Percentiles rank a stretch among this genome's conserved stretches.
Conservation (phyloP, 2,329 filamentous ascomycete species). For the Clonostachys rhizophaga region DNA sequence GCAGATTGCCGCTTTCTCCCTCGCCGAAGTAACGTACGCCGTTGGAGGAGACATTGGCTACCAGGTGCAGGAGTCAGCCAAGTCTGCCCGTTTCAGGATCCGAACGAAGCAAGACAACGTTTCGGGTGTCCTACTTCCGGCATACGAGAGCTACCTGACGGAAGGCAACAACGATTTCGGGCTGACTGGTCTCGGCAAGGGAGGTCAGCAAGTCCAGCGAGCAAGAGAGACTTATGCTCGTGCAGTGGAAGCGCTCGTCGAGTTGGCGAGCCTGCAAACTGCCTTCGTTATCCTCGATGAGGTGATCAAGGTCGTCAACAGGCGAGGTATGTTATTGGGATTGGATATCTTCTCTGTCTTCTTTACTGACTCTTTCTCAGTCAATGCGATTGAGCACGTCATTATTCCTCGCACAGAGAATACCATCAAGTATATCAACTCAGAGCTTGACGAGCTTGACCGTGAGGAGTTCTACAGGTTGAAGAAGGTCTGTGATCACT, state of each 20-base stretch:
- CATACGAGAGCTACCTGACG: constrained; percentile 85
- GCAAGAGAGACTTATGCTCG: constrained; percentile 94
- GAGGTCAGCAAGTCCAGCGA: constrained; percentile 92
- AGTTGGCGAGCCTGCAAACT: constrained; percentile 91
- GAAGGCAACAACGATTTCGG: constrained; percentile 95
- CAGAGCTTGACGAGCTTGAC: constrained; percentile 94
- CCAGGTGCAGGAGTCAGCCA: constrained; percentile 94
- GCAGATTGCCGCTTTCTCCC: constrained; percentile 97
- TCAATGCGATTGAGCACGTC: constrained; percentile 94
- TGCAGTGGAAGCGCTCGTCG: constrained; percentile 92
- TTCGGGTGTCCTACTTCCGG: constrained; percentile 88
- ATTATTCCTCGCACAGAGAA: constrained; percentile 98
- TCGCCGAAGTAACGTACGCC: constrained; percentile 96
- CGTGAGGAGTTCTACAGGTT: constrained; percentile 96
- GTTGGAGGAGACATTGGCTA: constrained; percentile 94
- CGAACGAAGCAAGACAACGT: constrained; percentile 98
- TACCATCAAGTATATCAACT: constrained; percentile 99
- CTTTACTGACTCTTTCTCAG: constrained; percentile 33
- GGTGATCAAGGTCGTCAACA: constrained; percentile 98
- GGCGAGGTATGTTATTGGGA: constrained; percentile 57
- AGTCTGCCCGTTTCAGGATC: constrained; percentile 86
- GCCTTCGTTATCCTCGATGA: constrained; percentile 98
- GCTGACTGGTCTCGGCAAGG: constrained; percentile 91
- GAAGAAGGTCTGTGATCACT: constrained; percentile 61
- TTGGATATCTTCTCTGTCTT: constrained; percentile 7